Base-by-base conservation (phyloP, 2,329 filamentous ascomycete species). In the Aspergillus sp. region DNA sequence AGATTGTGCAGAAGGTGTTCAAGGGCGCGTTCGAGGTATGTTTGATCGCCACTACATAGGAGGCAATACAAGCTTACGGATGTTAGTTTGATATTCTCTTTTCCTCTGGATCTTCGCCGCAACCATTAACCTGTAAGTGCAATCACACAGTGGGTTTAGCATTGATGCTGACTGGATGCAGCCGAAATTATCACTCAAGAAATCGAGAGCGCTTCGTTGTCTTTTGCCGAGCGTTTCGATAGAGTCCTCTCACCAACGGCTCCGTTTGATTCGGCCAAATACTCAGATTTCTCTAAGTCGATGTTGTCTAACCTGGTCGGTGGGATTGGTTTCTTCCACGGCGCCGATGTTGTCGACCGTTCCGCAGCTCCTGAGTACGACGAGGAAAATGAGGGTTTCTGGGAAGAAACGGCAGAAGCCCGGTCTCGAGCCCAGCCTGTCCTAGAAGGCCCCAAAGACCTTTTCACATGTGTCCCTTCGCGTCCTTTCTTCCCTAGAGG, bases 231-330 rank as follows among this genome's bases (percentile, higher is more conserved):
- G 47, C 86, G 88, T 23, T 99, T 96, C 70, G 75, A 83, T 13
- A 80, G 84, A 17, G 78, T 90, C 29, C 88, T 94, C 66, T 78
- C 85, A 48, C 86, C 91, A 1, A 81, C 91, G 64, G 77, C 86
- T 0, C 93, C 94, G 0, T 99, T 94, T 71, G 76, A 83, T 16
- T 80, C 82, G 3, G 80, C 84, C 3, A 85, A 89, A 64, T 94
- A 95, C 68, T 79, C 84, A 45, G 81, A 80, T 52, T 97, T 97
- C 70, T 90, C 87, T 58, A 89, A 90, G 70, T 92, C 88, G 58
- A 88, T 99, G 79, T 89, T 99, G 62, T 97, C 93, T 1, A 99
- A 97, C 70, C 78, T 99, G 31, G 81, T 96, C 32, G 94, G 94
- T 51, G 94, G 94, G 44, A 90, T 97, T 62, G 94, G 94, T 7